A percentile compares a stretch with the other conserved stretches of the same genome.
Evolutionary conservation across 2,329 filamentous ascomycete genomes (phyloP).

Genomic region (Lanzia echinophila): DNA sequence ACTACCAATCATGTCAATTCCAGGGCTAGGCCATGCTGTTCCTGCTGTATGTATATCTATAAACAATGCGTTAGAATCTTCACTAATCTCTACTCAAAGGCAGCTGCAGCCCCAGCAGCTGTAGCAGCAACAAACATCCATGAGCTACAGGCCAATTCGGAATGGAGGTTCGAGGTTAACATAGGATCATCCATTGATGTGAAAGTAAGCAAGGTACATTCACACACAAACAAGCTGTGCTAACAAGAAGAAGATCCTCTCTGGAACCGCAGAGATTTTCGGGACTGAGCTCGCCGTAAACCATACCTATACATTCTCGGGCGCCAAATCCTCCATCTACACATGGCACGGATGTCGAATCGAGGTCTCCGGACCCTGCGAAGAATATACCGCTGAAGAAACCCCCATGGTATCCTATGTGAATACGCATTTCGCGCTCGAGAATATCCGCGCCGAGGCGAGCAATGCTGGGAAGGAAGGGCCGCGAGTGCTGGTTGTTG

Average conservation of each 20-base stretch:
- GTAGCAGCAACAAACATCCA: conserved; percentile 38
- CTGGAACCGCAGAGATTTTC: conserved; percentile 86
- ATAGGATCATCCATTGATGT: conserved; percentile 45
- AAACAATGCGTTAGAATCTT: background rate
- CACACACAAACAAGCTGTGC: conserved; percentile 15
- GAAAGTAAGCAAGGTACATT: conserved; percentile 36
- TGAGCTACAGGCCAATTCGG: conserved; percentile 56
- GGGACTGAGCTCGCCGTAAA: conserved; percentile 85
- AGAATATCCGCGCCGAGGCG: conserved; percentile 61
- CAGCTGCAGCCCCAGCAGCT: conserved; percentile 23
- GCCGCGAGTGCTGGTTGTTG: conserved; percentile 79
- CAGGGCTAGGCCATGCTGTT: conserved; percentile 63
- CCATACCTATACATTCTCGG: conserved; percentile 72
- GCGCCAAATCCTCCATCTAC: conserved; percentile 79
- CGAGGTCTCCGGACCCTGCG: conserved; percentile 56
- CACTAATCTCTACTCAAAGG: conserved; percentile 18
- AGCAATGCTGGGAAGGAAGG: conserved; percentile 47
- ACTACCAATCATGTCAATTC: conserved; percentile 56
- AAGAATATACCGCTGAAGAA: conserved; percentile 65
- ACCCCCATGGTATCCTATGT: conserved; percentile 74
- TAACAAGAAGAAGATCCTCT: conserved; percentile 51
- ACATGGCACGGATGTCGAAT: conserved; percentile 88
- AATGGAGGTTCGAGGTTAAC: conserved; percentile 74
- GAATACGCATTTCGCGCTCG: conserved; percentile 83
- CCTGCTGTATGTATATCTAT: conserved; percentile 42